Evolutionary conservation across 257 asterid genomes (phyloP).

Genomic region (Solanum microdontum): DNA sequence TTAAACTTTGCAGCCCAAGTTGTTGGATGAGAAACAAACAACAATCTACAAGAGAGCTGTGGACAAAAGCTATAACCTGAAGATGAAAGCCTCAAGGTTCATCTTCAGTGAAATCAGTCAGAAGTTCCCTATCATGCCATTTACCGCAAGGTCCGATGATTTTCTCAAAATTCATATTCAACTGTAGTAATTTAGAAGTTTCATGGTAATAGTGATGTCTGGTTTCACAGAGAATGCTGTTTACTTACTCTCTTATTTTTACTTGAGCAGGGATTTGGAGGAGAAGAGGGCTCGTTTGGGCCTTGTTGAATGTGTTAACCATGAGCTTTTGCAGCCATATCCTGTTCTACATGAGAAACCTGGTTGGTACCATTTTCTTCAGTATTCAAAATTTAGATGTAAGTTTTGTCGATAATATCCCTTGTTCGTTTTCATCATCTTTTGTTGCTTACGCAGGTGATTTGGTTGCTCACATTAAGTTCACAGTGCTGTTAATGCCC

Average conservation of each 20-base stretch:
- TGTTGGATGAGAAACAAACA: conserved; percentile 91
- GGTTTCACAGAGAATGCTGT: neutral
- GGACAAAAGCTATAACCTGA: conserved; percentile 70
- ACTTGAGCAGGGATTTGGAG: conserved; percentile 68
- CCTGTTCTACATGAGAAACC: conserved; percentile 94
- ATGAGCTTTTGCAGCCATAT: conserved; percentile 89
- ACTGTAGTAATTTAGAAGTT: neutral
- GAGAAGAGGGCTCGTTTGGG: conserved; percentile 92
- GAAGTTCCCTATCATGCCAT: conserved; percentile 73
- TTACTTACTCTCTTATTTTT: neutral
- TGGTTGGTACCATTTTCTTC: conserved; percentile 26
- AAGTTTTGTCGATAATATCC: neutral
- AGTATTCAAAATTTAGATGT: neutral
- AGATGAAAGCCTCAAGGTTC: conserved; percentile 91
- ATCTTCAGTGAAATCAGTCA: conserved; percentile 87
- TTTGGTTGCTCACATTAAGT: conserved; percentile 81
- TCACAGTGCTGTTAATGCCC: conserved; percentile 86
- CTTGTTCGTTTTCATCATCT: neutral
- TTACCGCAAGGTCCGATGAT: conserved; percentile 42
- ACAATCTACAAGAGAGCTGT: conserved; percentile 91
- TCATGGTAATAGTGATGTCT: neutral
- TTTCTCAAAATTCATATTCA: neutral
- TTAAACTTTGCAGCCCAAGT: conserved; percentile 34
- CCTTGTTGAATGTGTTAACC: conserved; percentile 81
- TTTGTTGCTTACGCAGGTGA: conserved; percentile 49